phyloP scores from a whole-genome alignment of 352 stramenopile species.

The Thalassiosira mediterranea region DNA sequence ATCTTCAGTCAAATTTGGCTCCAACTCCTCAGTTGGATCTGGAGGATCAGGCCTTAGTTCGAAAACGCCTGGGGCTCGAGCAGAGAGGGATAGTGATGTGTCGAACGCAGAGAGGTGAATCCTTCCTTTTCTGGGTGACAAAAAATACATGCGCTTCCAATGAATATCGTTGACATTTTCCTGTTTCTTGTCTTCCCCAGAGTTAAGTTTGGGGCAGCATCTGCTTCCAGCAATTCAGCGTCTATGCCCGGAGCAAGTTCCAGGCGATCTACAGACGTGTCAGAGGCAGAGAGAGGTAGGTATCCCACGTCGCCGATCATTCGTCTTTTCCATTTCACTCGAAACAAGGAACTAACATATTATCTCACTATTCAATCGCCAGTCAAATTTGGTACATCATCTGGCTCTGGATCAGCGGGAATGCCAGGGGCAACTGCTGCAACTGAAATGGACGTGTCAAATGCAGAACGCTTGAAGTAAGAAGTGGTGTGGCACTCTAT shows the following conservation, averaged over 20 bases:
- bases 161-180: no score
- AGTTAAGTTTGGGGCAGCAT: conserved; percentile 19
- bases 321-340: no score
- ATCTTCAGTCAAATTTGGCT: conserved; percentile 8
- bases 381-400: no score
- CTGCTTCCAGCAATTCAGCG: neutral
- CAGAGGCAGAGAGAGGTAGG: no score
- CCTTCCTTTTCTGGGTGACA: no score
- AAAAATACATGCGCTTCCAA: no score
- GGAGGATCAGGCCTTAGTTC: no score
- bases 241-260: neutral
- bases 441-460: conserved; percentile 10
- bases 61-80: conserved; percentile 11
- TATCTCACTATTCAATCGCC: no score
- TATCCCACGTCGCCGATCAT: no score
- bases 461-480: conserved; percentile 28
- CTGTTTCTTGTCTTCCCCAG: no score
- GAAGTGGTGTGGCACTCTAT: no score
- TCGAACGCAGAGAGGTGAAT: conserved; percentile 21
- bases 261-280: conserved; percentile 12
- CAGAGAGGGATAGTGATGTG: conserved; percentile 14
- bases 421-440: conserved; percentile 15
- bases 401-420: neutral
- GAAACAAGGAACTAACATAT: no score
- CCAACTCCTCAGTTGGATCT: neutral